Percentiles rank a stretch among this genome's conserved stretches.
Evolutionary conservation across 768 basidiomycete genomes (phyloP).

Genomic region (Tricholoma flavovirens): DNA sequence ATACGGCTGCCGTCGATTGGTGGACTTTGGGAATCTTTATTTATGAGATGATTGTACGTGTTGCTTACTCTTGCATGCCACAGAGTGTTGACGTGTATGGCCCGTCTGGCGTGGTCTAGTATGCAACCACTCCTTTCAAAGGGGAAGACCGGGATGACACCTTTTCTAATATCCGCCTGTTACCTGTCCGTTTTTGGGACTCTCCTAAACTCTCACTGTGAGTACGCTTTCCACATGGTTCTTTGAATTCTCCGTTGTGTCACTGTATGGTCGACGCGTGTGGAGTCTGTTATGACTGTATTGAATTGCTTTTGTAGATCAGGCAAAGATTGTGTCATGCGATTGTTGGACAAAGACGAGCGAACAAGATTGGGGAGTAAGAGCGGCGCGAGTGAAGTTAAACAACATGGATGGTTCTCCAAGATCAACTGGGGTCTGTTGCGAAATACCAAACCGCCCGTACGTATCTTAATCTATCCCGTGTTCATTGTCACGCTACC

Average conservation of each 20-base stretch:
- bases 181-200: constrained; percentile 85
- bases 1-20: constrained; percentile 99
- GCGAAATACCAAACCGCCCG: constrained; percentile 89
- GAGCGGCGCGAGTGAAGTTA: constrained; percentile 96
- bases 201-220: constrained; percentile 71
- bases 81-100: constrained; percentile 29
- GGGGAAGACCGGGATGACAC: constrained; percentile 91
- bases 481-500: constrained; percentile 3
- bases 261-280: not conserved
- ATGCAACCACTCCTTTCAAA: constrained; percentile 98
- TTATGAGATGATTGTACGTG: constrained; percentile 96
- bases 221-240: constrained; percentile 24
- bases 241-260: constrained; percentile 19
- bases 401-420: constrained; percentile 97
- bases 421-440: constrained; percentile 97
- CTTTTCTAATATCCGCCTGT: constrained; percentile 89
- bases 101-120: constrained; percentile 45
- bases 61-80: constrained; percentile 24
- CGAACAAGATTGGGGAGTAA: constrained; percentile 80
- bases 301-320: constrained; percentile 42
- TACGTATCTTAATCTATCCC: constrained; percentile 35
- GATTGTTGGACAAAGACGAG: constrained; percentile 91
- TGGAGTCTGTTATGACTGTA: constrained; percentile 4
- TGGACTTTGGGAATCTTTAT: constrained; percentile 98
- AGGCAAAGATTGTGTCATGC: constrained; percentile 82